Evolutionary conservation across 2,329 filamentous ascomycete species (phyloP).

Genomic region (Eutypa lata): DNA sequence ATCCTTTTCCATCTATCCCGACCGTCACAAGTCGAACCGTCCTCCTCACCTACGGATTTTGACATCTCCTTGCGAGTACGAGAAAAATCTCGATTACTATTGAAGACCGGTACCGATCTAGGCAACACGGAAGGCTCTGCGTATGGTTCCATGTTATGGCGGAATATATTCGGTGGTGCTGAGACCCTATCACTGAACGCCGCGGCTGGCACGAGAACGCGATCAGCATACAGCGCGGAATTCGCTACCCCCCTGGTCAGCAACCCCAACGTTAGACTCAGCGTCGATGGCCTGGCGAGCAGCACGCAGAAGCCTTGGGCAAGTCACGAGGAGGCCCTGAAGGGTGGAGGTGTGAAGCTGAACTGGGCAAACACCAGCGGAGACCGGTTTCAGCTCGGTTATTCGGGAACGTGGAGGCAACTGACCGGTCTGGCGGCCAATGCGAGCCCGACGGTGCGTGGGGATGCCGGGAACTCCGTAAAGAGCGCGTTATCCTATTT

Average conservation of each 20-base stretch:
- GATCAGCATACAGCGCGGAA: conserved; percentile 84
- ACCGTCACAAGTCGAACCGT: conserved; percentile 64
- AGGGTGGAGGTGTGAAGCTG: conserved; percentile 73
- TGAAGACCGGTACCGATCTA: conserved; percentile 93
- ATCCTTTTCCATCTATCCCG: conserved; percentile 81
- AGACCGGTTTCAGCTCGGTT: conserved; percentile 73
- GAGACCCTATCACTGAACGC: conserved; percentile 86
- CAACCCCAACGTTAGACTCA: conserved; percentile 76
- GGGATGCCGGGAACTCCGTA: conserved; percentile 84
- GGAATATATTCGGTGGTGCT: conserved; percentile 92
- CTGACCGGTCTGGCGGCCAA: conserved; percentile 72
- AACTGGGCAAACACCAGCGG: conserved; percentile 66
- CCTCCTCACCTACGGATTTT: conserved; percentile 71
- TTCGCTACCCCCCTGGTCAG: conserved; percentile 80
- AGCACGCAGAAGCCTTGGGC: conserved; percentile 89
- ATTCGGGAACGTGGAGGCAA: conserved; percentile 83
- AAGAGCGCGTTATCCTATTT: conserved; percentile 84
- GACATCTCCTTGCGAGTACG: conserved; percentile 74
- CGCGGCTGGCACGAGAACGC: conserved; percentile 82
- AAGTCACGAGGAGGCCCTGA: conserved; percentile 85
- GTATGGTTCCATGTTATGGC: conserved; percentile 80
- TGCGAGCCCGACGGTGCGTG: conserved; percentile 78
- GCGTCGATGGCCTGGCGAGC: conserved; percentile 77
- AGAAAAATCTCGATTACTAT: conserved; percentile 78
- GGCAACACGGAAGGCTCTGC: conserved; percentile 93